These are phyloP conservation scores for Aphanoascus verrucosus DNA, from an alignment of 2,329 filamentous ascomycete species.

Conservation along the genomic window DNA sequence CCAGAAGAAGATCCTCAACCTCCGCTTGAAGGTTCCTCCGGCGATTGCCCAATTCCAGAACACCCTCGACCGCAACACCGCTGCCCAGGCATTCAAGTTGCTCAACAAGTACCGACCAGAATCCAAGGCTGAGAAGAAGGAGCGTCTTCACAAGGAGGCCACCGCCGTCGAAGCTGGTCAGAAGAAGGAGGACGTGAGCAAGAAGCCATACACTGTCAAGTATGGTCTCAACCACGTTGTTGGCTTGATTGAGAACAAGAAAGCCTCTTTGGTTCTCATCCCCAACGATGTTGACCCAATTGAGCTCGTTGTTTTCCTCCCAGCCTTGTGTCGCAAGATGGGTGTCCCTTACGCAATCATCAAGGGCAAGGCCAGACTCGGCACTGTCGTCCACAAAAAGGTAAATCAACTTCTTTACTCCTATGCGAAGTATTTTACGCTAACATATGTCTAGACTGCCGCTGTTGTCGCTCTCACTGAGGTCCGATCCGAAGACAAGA, in stretches of 20 bases:
- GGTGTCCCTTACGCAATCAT: constrained; percentile 98
- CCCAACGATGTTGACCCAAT: constrained; percentile 99
- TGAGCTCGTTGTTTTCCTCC: constrained; percentile 97
- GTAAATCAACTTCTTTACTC: constrained; percentile 37
- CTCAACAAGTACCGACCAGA: constrained; percentile 99
- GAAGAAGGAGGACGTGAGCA: constrained; percentile 99
- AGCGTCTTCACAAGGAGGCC: constrained; percentile 95
- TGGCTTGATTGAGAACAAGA: constrained; percentile 98
- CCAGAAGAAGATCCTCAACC: constrained; percentile 88
- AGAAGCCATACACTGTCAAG: constrained; percentile 99
- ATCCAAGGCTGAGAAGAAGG: constrained; percentile 99
- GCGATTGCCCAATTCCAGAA: constrained; percentile 96
- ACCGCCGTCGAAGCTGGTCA: constrained; percentile 96
- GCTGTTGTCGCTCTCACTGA: constrained; percentile 93
- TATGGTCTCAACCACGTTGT: constrained; percentile 99
- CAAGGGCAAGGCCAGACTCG: constrained; percentile 99
- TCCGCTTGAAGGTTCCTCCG: constrained; percentile 97
- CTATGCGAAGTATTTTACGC: constrained; percentile 17
- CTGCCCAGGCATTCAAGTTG: constrained; percentile 95
- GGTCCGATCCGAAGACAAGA: constrained; percentile 97
- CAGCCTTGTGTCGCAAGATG: constrained; percentile 99
- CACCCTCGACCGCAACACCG: constrained; percentile 92
- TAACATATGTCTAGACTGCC: constrained; percentile 58
- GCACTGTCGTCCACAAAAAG: constrained; percentile 99
- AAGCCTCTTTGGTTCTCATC: constrained; percentile 94